phyloP scores from a whole-genome alignment of 2,329 filamentous ascomycete genomes.

The Colletotrichum acutatum region DNA sequence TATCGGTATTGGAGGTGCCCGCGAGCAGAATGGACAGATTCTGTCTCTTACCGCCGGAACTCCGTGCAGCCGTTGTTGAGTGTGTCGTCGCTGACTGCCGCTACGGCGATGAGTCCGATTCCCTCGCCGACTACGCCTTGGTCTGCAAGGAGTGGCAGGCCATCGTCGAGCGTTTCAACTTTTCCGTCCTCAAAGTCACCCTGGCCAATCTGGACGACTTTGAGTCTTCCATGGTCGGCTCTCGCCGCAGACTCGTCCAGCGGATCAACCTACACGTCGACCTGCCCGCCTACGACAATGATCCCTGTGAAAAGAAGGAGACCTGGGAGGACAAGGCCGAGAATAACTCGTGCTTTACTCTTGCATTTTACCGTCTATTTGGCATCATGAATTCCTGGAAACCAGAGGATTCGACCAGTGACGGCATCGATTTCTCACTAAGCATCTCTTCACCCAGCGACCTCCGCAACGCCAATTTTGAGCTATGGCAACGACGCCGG shows the following conservation, averaged over 20 bases:
- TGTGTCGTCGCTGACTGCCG: slow-evolving; percentile 37
- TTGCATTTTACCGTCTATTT: slow-evolving; percentile 39
- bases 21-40: slow-evolving; percentile 26
- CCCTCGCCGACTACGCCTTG: slow-evolving; percentile 38
- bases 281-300: slow-evolving; percentile 39
- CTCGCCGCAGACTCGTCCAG: slow-evolving; percentile 37
- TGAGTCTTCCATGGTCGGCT: slow-evolving; percentile 36
- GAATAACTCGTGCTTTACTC: slow-evolving; percentile 42
- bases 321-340: slow-evolving; percentile 40
- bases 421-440: slow-evolving; percentile 35
- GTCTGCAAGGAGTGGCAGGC: slow-evolving; percentile 43
- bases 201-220: slow-evolving; percentile 36
- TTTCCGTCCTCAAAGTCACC: slow-evolving; percentile 37
- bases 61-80: slow-evolving; percentile 31
- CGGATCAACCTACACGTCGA: slow-evolving; percentile 39
- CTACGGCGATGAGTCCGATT: slow-evolving; percentile 31
- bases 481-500: slow-evolving; percentile 38
- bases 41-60: slow-evolving; percentile 29
- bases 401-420: slow-evolving; percentile 21
- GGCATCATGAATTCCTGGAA: slow-evolving; percentile 38
- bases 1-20: slow-evolving; percentile 9
- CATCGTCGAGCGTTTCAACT: slow-evolving; percentile 40
- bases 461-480: slow-evolving; percentile 36
- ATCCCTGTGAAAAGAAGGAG: slow-evolving; percentile 37
- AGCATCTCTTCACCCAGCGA: slow-evolving; percentile 37